Conservation (phyloP, 1,139 yeast species). For the Magnusiomyces fungicola region DNA sequence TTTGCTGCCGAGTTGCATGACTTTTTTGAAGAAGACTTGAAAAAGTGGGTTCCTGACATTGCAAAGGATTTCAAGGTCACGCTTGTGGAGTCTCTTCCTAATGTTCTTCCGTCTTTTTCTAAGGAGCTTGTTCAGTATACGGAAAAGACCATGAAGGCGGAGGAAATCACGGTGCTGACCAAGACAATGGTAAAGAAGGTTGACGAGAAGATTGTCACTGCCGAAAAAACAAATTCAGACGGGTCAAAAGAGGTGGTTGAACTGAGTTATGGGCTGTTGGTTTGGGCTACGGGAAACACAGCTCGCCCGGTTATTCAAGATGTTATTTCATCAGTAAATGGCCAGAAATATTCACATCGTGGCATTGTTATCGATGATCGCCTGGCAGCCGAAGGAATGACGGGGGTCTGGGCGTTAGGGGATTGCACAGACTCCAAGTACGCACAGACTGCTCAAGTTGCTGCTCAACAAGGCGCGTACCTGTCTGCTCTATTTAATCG, state of each 20-base stretch:
- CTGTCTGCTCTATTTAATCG: slow-evolving; percentile 65
- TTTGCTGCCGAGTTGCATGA: slow-evolving; percentile 94
- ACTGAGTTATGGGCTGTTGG: slow-evolving; percentile 83
- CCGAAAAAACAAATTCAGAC: slow-evolving; percentile 61
- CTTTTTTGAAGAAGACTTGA: slow-evolving; percentile 84
- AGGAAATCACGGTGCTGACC: slow-evolving; percentile 68
- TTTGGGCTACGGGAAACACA: slow-evolving; percentile 97
- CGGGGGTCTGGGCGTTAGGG: slow-evolving; percentile 81
- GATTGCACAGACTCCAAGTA: slow-evolving; percentile 87
- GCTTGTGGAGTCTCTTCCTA: slow-evolving; percentile 84
- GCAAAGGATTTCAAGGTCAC: slow-evolving; percentile 75
- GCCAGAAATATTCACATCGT: slow-evolving; percentile 81
- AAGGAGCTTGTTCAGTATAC: slow-evolving; percentile 79
- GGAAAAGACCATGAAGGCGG: slow-evolving; percentile 69
- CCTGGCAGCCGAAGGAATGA: slow-evolving; percentile 75
- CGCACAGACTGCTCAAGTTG: slow-evolving; percentile 97
- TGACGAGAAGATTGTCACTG: slow-evolving; percentile 56
- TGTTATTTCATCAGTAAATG: slow-evolving; percentile 63
- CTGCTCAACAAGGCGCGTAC: slow-evolving; percentile 87
- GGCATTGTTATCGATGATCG: slow-evolving; percentile 81
- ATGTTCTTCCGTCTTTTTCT: slow-evolving; percentile 81
- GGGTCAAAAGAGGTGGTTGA: slow-evolving; percentile 54
- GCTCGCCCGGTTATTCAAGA: slow-evolving; percentile 69
- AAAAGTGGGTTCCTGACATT: slow-evolving; percentile 82
- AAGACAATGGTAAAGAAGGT: slow-evolving; percentile 88